Base-by-base conservation (phyloP, 2,329 filamentous ascomycete genomes). In the Madurella fahalii region DNA sequence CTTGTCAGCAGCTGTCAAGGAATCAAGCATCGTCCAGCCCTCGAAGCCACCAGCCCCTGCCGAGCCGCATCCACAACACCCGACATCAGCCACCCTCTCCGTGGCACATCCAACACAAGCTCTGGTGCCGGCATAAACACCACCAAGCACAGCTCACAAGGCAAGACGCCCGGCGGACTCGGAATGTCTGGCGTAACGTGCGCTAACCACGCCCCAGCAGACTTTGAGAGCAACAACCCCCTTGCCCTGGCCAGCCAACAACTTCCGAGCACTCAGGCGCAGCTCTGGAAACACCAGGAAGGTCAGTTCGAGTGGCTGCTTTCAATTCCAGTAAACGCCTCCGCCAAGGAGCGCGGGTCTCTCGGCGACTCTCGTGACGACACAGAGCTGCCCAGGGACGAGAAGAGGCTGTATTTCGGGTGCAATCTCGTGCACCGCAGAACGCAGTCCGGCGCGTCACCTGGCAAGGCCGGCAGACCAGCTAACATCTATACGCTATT, bases 301-400 rank as follows among this genome's bases (percentile, higher is more conserved):
- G 74, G 75, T 72, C 70, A 78, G 66, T 81, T 77, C 63, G 75
- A 80, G 62, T 80, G 74, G 71, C 64, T 80, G 52, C 64, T 80
- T 39, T 72, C 72, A 20, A 68, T 74, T 57, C 68, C 72, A 44
- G 52, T 57, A 9, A 39, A 50, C 13, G 30, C 49, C 30, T 49
- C 57, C 30, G 52, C 52, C 53, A 50, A 44, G 32, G 53, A 49
- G 31, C 45, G 52, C 53, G 56, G 52, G 40, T 50, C 53, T 55
- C 48, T 56, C 52, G 47, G 34, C 52, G 48, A 50, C 43, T 57
- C 53, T 18, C 52, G 47, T 40, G 57, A 54, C 56, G 63, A 57
- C 41, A 40, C 40, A 43, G 47, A 57, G 41, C 30, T 52, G 51
- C 42, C 49, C 56, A 51, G 43, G 52, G 52, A 56, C 54, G 47